Evolutionary conservation across 108 stramenopile species (phyloP).

Genomic region (Parmales sp.): DNA sequence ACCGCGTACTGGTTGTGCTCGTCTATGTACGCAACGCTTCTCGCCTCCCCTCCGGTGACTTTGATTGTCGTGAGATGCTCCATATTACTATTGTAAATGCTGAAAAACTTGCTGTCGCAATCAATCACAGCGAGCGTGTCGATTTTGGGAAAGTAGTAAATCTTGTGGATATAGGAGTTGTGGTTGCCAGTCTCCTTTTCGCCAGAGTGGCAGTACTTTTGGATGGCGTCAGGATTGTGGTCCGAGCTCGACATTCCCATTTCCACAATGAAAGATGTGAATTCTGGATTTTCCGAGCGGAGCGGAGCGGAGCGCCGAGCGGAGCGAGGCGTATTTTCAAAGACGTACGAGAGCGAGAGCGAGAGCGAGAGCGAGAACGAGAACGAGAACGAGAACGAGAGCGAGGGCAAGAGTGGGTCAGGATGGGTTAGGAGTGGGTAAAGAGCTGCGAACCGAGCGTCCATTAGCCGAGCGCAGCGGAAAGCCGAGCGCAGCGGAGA

Average conservation of each 20-base stretch:
- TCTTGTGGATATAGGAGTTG: not conserved
- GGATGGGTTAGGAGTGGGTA: too few species aligned
- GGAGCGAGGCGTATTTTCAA: too few species aligned
- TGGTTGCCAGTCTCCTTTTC: constrained; percentile 5
- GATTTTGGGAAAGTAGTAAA: not conserved
- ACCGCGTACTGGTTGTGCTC: not conserved
- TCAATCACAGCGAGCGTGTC: not conserved
- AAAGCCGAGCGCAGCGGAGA: too few species aligned
- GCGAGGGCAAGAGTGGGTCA: too few species aligned
- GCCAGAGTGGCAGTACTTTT: not conserved
- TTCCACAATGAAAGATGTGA: constrained; percentile 32
- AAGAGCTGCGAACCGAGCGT: too few species aligned
- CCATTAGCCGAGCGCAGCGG: too few species aligned
- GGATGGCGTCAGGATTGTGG: constrained; percentile 3
- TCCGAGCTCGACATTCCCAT: constrained; percentile 4
- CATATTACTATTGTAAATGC: not conserved
- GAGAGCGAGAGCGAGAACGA: too few species aligned
- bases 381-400: too few species aligned
- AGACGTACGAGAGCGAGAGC: too few species aligned
- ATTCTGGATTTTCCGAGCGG: too few species aligned
- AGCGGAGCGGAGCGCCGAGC: too few species aligned
- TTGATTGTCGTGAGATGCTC: not conserved
- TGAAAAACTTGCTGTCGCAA: not conserved
- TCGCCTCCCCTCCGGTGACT: not conserved
- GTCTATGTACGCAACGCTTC: not conserved